Evolutionary conservation across 139 green algal species (phyloP).

Genomic region (Chlorella sp.): DNA sequence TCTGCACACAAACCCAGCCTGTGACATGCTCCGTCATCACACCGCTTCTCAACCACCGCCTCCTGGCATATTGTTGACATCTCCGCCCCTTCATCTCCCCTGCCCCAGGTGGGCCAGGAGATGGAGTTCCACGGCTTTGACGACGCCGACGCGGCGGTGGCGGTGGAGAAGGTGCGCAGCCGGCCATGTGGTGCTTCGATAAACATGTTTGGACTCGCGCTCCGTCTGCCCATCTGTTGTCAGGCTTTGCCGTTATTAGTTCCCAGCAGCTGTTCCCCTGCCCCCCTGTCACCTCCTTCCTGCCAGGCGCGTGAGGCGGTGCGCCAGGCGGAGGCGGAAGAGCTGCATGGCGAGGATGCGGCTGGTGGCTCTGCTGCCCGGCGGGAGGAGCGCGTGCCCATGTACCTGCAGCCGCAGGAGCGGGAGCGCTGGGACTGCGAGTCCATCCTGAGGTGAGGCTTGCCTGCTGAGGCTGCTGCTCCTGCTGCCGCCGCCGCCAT

Average conservation of each 20-base stretch:
- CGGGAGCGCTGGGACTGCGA: conserved; percentile 92
- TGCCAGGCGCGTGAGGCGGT: conserved; percentile 28
- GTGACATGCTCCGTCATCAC: no score
- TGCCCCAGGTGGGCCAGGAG: neutral
- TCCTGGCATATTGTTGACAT: no score
- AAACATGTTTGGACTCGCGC: no score
- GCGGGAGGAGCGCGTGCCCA: conserved; percentile 32
- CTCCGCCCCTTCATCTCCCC: no score
- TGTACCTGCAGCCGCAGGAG: neutral
- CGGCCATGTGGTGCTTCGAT: no score
- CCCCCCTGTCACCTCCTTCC: neutral
- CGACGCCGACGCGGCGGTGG: conserved; percentile 43
- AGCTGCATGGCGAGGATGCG: neutral
- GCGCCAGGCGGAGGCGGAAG: neutral
- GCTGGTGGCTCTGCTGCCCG: neutral
- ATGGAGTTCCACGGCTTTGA: conserved; percentile 42
- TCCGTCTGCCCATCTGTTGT: neutral
- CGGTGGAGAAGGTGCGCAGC: conserved; percentile 35
- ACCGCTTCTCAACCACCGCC: no score
- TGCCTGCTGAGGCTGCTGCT: neutral
- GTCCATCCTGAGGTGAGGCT: conserved; percentile 65
- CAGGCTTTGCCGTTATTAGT: no score
- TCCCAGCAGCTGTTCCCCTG: neutral
- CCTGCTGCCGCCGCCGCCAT: no score
- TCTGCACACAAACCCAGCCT: no score